Conservation (phyloP, 495 filamentous ascomycete genomes). For the Ramalina intermedia region DNA sequence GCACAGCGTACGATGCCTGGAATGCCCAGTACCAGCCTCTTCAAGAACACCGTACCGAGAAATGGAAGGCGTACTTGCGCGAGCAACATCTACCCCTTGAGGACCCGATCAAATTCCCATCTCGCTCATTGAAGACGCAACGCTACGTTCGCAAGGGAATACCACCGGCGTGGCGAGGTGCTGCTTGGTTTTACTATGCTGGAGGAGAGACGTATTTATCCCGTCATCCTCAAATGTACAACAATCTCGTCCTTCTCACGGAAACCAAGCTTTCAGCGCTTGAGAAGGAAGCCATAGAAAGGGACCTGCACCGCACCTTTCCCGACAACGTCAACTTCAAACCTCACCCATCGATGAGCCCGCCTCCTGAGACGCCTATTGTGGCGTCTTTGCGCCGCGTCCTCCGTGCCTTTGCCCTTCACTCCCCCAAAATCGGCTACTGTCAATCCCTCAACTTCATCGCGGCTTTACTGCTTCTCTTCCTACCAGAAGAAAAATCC, state of each 20-base stretch:
- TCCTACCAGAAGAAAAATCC: constrained; percentile 78
- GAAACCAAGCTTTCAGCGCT: constrained; percentile 47
- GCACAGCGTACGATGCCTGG: constrained; percentile 74
- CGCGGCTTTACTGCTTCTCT: constrained; percentile 86
- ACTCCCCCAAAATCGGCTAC: constrained; percentile 83
- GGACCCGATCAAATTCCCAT: constrained; percentile 64
- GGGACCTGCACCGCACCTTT: constrained; percentile 89
- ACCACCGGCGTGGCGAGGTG: constrained; percentile 79
- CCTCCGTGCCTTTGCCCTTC: constrained; percentile 74
- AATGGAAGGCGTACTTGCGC: constrained; percentile 67
- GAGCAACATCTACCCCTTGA: constrained; percentile 59
- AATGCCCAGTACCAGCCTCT: constrained; percentile 53
- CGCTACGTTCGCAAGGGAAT: constrained; percentile 91
- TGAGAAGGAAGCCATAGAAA: constrained; percentile 84
- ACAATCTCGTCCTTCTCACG: constrained; percentile 47
- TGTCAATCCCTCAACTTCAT: constrained; percentile 96
- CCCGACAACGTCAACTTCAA: constrained; percentile 91
- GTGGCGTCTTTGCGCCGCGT: constrained; percentile 71
- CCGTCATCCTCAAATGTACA: constrained; percentile 61
- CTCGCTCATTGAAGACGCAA: constrained; percentile 67
- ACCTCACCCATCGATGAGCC: constrained; percentile 35
- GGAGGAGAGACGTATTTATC: constrained; percentile 65
- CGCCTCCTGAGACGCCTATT: constrained; percentile 50
- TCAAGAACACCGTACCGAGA: constrained; percentile 53
- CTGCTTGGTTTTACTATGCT: constrained; percentile 97